These are phyloP conservation scores for Neurospora africana DNA, from an alignment of 495 filamentous ascomycete species.

Conservation along the genomic window DNA sequence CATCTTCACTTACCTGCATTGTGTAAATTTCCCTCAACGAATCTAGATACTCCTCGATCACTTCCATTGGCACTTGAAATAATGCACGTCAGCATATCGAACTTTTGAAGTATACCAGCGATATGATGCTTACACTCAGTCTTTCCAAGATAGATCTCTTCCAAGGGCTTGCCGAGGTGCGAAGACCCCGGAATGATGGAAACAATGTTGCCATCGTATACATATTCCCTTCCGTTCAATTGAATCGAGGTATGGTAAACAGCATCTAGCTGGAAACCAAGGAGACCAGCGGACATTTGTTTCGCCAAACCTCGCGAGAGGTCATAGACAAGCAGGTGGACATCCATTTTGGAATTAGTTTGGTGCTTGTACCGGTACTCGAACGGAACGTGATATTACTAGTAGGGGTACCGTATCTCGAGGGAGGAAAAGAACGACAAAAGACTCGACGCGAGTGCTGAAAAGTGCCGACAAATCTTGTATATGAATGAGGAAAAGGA, in stretches of 20 bases:
- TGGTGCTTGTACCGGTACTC: background rate
- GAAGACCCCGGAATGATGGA: slow-evolving; percentile 68
- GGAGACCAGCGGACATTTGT: slow-evolving; percentile 37
- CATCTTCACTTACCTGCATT: slow-evolving; percentile 45
- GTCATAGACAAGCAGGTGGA: slow-evolving; percentile 89
- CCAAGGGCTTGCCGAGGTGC: slow-evolving; percentile 76
- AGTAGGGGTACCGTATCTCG: background rate
- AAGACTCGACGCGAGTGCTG: background rate
- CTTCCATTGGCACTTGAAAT: slow-evolving; percentile 54
- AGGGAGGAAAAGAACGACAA: background rate
- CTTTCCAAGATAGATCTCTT: slow-evolving; percentile 59
- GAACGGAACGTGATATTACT: background rate
- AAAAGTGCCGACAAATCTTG: background rate
- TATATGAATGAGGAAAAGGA: background rate
- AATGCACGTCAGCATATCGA: background rate
- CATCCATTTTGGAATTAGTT: slow-evolving; percentile 51
- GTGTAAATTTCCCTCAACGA: slow-evolving; percentile 76
- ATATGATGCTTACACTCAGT: slow-evolving; percentile 39
- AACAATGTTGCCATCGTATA: slow-evolving; percentile 61
- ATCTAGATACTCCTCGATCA: slow-evolving; percentile 82
- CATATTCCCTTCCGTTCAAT: slow-evolving; percentile 51
- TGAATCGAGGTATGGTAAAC: slow-evolving; percentile 89
- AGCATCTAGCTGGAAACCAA: slow-evolving; percentile 73
- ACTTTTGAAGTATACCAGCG: background rate
- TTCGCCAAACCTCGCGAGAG: slow-evolving; percentile 60